Conservation (phyloP, 2,329 filamentous ascomycete genomes). For the Hortaea werneckii region DNA sequence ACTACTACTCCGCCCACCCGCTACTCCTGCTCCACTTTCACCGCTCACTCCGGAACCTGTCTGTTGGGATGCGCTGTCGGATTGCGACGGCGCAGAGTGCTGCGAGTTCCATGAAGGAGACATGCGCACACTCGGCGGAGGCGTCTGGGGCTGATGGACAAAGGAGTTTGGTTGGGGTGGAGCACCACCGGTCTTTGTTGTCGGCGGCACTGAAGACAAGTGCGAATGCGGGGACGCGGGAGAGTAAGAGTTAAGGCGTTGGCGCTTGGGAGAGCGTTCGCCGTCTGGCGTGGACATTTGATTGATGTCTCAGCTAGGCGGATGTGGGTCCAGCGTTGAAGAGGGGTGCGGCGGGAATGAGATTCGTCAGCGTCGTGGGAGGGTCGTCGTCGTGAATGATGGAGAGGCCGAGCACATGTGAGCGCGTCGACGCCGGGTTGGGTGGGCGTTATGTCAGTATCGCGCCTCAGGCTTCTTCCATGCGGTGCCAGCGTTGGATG, state of each 20-base stretch:
- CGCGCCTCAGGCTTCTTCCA: no score
- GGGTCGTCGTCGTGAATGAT: no score
- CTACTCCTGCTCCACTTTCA: not conserved
- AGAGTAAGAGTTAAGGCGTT: constrained; percentile 32
- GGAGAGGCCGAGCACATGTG: no score
- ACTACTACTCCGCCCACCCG: constrained; percentile 7
- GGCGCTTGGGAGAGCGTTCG: constrained; percentile 27
- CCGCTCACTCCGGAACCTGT: no score
- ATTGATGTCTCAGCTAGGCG: not conserved
- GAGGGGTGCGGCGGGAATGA: no score
- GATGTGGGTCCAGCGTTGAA: not conserved
- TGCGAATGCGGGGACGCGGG: constrained; percentile 31
- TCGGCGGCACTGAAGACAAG: no score
- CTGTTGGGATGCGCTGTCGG: not conserved
- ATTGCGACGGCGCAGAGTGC: constrained; percentile 13
- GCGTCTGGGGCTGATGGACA: constrained; percentile 34
- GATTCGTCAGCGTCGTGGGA: no score
- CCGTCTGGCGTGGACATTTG: constrained; percentile 20
- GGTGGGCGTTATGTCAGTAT: no score
- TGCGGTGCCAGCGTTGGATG: no score
- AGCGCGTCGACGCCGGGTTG: no score
- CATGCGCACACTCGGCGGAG: constrained; percentile 38
- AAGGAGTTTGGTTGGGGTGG: constrained; percentile 32
- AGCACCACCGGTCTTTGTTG: constrained; percentile 13
- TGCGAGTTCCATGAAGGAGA: constrained; percentile 35